phyloP scores from a whole-genome alignment of 192 early-diverging fungal genomes.

The Neocallimastix lanati region DNA sequence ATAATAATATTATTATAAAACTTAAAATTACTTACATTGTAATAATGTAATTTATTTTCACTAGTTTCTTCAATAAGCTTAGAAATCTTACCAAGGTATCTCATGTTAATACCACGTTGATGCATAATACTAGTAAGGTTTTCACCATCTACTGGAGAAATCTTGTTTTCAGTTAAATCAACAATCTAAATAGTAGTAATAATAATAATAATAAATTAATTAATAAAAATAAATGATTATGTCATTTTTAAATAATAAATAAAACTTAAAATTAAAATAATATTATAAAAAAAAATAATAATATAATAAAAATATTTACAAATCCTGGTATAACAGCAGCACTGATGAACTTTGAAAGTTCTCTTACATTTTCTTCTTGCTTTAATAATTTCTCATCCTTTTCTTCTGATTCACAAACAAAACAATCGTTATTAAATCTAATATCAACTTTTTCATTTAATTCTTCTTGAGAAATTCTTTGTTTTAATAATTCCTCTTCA shows the following conservation, averaged over 20 bases:
- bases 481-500: neutral
- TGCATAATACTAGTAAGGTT: constrained; percentile 68
- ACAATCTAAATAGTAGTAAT: too few relatives aligned
- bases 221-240: too few relatives aligned
- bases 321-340: constrained; percentile 43
- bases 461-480: constrained; percentile 2
- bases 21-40: constrained; percentile 16
- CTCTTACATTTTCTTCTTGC: constrained; percentile 47
- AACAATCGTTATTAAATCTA: neutral
- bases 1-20: constrained; percentile 1
- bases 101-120: constrained; percentile 91
- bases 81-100: constrained; percentile 71
- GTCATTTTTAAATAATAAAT: too few relatives aligned
- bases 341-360: constrained; percentile 56
- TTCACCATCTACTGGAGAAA: constrained; percentile 60
- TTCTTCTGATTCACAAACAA: neutral
- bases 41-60: constrained; percentile 28
- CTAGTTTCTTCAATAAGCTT: constrained; percentile 36
- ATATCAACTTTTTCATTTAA: constrained; percentile 1
- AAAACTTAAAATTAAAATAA: constrained; percentile 18
- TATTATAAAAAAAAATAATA: constrained; percentile 4
- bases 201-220: too few relatives aligned
- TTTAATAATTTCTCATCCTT: constrained; percentile 6
- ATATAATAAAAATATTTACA: constrained; percentile 13
- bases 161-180: constrained; percentile 44